A percentile compares a stretch with the other conserved stretches of the same genome.
Conservation (phyloP, 108 stramenopile genomes). For the Nannochloropsis gaditana region DNA sequence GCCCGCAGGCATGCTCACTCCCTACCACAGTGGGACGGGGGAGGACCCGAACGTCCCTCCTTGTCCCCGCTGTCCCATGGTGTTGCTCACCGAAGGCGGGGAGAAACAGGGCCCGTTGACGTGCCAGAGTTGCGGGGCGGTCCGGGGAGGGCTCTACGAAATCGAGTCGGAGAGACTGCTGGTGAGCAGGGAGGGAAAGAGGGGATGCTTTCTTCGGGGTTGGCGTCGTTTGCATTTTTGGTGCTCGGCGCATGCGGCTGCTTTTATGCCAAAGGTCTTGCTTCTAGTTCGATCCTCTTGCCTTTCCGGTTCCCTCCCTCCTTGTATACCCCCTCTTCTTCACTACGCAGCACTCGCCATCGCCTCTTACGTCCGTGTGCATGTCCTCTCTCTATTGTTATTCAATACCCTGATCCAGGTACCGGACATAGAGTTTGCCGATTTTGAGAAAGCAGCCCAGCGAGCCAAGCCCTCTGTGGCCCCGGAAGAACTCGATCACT, state of each 20-base stretch:
- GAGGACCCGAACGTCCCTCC: conserved; percentile 2
- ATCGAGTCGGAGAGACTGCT: not conserved
- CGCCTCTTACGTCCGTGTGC: too few relatives aligned
- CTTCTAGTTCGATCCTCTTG: too few relatives aligned
- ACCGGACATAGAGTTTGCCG: conserved; percentile 45
- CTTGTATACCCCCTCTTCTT: not conserved
- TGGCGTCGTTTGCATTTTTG: not conserved
- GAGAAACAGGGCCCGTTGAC: not conserved
- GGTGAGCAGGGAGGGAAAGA: not conserved
- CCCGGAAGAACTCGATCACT: conserved; percentile 78
- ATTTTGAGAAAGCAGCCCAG: conserved; percentile 50
- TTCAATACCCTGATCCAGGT: too few relatives aligned
- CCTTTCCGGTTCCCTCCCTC: not conserved
- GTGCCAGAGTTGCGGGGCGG: not conserved
- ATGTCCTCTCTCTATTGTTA: too few relatives aligned
- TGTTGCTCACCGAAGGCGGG: not conserved
- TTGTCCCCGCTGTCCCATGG: not conserved
- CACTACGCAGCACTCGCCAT: too few relatives aligned
- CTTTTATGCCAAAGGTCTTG: too few relatives aligned
- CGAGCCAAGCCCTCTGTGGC: conserved; percentile 68
- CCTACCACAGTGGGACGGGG: not conserved
- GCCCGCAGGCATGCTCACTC: not conserved
- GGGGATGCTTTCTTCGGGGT: too few relatives aligned
- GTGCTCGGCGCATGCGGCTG: too few relatives aligned
- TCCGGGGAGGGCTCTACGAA: not conserved